Conservation (phyloP, 2,329 filamentous ascomycete genomes). For the Aspergillaceae sp. region DNA sequence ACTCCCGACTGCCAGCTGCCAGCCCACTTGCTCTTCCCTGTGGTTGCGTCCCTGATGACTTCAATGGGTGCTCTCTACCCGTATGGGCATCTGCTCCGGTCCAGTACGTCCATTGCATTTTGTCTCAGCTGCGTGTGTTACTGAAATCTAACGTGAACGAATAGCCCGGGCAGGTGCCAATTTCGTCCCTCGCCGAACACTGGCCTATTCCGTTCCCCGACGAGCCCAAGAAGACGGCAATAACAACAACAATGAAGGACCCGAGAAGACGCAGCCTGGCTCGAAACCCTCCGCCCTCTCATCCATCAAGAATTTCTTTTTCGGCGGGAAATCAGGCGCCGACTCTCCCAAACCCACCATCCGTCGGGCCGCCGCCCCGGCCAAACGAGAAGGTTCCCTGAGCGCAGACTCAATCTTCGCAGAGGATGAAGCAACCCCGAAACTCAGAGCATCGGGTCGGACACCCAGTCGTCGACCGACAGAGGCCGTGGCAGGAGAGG, state of each 20-base stretch:
- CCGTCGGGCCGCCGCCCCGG: conserved; percentile 19
- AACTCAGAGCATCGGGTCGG: conserved; percentile 18
- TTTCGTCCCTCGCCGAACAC: conserved; percentile 28
- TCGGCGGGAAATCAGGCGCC: conserved; percentile 14
- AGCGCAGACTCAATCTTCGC: conserved; percentile 34
- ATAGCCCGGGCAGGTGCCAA: conserved; percentile 25
- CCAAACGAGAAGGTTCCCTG: conserved; percentile 28
- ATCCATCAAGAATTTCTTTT: conserved; percentile 28
- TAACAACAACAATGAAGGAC: conserved; percentile 10
- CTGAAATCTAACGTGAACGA: conserved; percentile 2
- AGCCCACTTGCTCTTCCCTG: too few relatives aligned
- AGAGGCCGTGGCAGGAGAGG: conserved; percentile 5
- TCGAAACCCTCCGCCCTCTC: conserved; percentile 19
- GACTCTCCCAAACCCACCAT: conserved; percentile 20
- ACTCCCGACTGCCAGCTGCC: too few relatives aligned
- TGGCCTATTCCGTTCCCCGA: conserved; percentile 24
- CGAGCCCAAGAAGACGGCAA: conserved; percentile 20
- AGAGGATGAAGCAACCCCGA: conserved; percentile 24
- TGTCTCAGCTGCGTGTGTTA: not conserved
- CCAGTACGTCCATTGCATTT: conserved; percentile 20
- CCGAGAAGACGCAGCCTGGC: conserved; percentile 5
- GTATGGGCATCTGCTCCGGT: conserved; percentile 31
- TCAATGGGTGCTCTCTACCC: conserved; percentile 30
- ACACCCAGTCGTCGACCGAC: conserved; percentile 17
- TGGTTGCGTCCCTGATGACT: conserved; percentile 21